phyloP scores from a whole-genome alignment of 2,329 filamentous ascomycete species.

The Aureobasidium lini region DNA sequence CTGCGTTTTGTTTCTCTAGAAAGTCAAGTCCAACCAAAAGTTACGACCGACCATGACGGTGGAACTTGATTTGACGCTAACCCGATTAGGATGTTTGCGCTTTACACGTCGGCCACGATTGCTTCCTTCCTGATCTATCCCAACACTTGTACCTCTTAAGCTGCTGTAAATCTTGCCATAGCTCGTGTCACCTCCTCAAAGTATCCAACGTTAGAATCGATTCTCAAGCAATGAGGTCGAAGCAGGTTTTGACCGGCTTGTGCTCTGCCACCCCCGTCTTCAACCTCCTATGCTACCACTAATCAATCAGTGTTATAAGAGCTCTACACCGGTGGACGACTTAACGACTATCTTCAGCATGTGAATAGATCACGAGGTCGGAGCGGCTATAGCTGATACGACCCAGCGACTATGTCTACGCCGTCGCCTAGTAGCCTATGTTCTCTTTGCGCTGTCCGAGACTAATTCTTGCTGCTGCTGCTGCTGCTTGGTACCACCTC shows the following conservation, averaged over 20 bases:
- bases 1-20: background rate
- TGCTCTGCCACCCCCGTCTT: background rate
- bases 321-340: no score
- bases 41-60: background rate
- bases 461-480: no score
- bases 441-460: no score
- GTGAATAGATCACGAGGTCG: no score
- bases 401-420: no score
- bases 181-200: background rate
- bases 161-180: background rate
- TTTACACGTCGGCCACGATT: background rate
- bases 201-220: background rate
- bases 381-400: no score
- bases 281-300: background rate
- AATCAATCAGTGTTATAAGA: no score
- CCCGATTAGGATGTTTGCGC: background rate
- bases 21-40: slow-evolving; percentile 6
- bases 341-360: no score
- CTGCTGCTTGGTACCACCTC: no score
- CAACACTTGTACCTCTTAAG: no score
- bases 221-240: background rate
- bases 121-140: background rate
- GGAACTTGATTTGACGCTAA: background rate
- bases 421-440: no score
- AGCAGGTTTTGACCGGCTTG: background rate